Evolutionary conservation across 2,329 filamentous ascomycete genomes (phyloP).

Genomic region (Clonostachys byssicola): DNA sequence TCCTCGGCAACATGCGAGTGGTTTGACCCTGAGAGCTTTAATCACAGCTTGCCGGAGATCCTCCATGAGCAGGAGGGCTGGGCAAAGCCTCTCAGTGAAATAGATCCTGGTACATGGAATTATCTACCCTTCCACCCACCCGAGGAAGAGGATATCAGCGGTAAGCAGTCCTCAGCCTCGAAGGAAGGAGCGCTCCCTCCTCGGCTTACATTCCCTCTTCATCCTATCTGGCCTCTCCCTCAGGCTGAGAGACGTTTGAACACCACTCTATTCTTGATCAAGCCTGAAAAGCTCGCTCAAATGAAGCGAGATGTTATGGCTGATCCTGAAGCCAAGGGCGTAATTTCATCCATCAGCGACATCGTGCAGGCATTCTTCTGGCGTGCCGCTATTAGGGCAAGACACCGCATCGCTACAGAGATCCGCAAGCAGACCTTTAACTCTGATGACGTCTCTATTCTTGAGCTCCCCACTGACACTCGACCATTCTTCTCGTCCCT

Average conservation of each 20-base stretch:
- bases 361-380: conserved; percentile 33
- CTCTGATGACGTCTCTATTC: conserved; percentile 17
- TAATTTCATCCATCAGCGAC: conserved; percentile 23
- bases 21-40: conserved; percentile 20
- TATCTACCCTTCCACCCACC: conserved; percentile 14
- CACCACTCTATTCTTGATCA: conserved; percentile 23
- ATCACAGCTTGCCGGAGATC: conserved; percentile 17
- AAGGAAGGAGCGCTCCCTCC: conserved; percentile 7
- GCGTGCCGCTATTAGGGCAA: conserved; percentile 24
- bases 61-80: conserved; percentile 17
- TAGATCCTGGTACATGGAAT: conserved; percentile 17
- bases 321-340: conserved; percentile 13
- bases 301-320: conserved; percentile 20
- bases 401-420: conserved; percentile 22
- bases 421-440: conserved; percentile 7
- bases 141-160: background rate
- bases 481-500: conserved; percentile 19
- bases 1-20: conserved; percentile 14
- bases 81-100: conserved; percentile 9
- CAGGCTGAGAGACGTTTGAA: conserved; percentile 15
- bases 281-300: conserved; percentile 15
- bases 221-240: conserved; percentile 19
- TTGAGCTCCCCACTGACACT: conserved; percentile 25
- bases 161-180: background rate
- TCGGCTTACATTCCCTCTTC: conserved; percentile 14